phyloP scores from a whole-genome alignment of 1,284 basidiomycete genomes.

The Testicularia cyperi region DNA sequence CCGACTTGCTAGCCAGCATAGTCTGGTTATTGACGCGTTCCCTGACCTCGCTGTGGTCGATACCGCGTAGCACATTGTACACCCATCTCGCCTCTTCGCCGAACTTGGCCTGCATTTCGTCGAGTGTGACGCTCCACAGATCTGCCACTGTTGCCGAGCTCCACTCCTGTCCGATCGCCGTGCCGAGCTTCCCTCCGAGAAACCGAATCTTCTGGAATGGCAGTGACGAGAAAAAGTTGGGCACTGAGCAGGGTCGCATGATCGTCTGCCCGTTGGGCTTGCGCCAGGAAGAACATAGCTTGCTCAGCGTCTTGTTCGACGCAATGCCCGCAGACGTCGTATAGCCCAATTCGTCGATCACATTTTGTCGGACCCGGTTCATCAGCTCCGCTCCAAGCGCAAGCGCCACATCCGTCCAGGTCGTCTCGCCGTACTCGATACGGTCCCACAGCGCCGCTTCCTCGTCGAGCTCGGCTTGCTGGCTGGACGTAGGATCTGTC shows the following conservation, averaged over 20 bases:
- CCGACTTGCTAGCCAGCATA: slow-evolving; percentile 56
- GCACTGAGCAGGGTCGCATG: slow-evolving; percentile 41
- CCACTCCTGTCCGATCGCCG: slow-evolving; percentile 81
- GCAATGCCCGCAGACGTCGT: slow-evolving; percentile 95
- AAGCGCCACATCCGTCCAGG: slow-evolving; percentile 92
- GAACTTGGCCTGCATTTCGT: slow-evolving; percentile 79
- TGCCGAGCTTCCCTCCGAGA: slow-evolving; percentile 90
- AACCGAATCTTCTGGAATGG: slow-evolving; percentile 70
- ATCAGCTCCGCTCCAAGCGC: slow-evolving; percentile 87
- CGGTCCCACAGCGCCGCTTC: slow-evolving; percentile 31
- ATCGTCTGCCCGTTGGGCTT: slow-evolving; percentile 56
- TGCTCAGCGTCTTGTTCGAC: slow-evolving; percentile 89
- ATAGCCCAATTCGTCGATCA: slow-evolving; percentile 77
- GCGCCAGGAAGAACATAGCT: slow-evolving; percentile 66
- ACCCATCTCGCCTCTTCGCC: slow-evolving; percentile 75
- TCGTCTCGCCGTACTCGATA: slow-evolving; percentile 54
- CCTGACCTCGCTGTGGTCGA: slow-evolving; percentile 83
- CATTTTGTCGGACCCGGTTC: slow-evolving; percentile 71
- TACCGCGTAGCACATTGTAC: slow-evolving; percentile 77
- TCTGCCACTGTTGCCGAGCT: slow-evolving; percentile 81
- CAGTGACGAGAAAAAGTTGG: slow-evolving; percentile 44
- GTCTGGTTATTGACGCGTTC: slow-evolving; percentile 49
- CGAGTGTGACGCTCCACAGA: slow-evolving; percentile 64
- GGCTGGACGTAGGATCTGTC: slow-evolving; percentile 26
- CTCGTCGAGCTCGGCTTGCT: slow-evolving; percentile 28